A percentile compares a stretch with the other conserved stretches of the same genome.
Conservation (phyloP, 345 rosid species). For the Hibiscus mutabilis region DNA sequence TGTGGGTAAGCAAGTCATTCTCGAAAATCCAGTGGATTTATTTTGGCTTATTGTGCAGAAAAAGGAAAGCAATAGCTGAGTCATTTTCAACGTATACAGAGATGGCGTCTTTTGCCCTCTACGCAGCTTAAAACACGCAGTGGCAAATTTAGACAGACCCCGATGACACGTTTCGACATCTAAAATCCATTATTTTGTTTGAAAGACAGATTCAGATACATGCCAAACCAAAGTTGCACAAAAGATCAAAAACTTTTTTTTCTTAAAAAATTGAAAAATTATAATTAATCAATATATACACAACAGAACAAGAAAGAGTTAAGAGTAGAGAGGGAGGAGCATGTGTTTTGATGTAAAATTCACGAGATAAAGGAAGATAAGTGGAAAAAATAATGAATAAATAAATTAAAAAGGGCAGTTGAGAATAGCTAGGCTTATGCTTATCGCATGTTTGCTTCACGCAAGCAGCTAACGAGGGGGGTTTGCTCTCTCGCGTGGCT, state of each 20-base stretch:
- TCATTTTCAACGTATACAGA: conserved; percentile 34
- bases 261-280: too few relatives aligned
- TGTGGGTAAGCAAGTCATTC: conserved; percentile 26
- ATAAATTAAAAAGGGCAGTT: conserved; percentile 24
- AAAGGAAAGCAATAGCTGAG: conserved; percentile 23
- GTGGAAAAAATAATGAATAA: not conserved
- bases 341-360: conserved; percentile 25
- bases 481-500: conserved; percentile 91
- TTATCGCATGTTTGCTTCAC: conserved; percentile 98
- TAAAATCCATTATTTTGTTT: conserved; percentile 4
- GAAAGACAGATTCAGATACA: conserved; percentile 17
- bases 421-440: conserved; percentile 46
- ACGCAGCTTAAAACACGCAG: conserved; percentile 54
- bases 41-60: conserved; percentile 22
- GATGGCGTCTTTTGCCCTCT: conserved; percentile 59
- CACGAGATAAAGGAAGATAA: conserved; percentile 34
- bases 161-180: conserved; percentile 36
- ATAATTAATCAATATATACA: not conserved
- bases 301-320: not conserved
- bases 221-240: conserved; percentile 8
- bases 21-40: conserved; percentile 13
- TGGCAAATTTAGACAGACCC: conserved; percentile 25
- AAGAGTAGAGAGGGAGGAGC: not conserved
- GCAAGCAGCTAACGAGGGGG: conserved; percentile 75
- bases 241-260: not conserved